phyloP scores from a whole-genome alignment of 345 rosid genomes.

The Pistacia vera region DNA sequence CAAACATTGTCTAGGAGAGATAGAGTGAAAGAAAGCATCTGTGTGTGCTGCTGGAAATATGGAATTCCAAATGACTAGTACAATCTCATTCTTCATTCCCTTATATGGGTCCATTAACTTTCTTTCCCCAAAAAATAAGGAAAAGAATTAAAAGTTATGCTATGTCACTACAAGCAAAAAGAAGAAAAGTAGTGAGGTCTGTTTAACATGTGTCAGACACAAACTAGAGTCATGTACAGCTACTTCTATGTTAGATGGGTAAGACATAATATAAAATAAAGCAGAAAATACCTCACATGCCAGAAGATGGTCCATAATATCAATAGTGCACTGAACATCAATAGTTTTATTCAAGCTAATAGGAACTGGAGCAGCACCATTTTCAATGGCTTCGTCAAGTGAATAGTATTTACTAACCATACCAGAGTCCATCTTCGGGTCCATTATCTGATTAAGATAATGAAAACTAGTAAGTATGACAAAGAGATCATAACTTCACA shows the following conservation, averaged over 20 bases:
- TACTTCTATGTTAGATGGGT: slow-evolving; percentile 1
- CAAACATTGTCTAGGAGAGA: neutral
- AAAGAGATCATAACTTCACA: slow-evolving; percentile 12
- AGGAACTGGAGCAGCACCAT: slow-evolving; percentile 86
- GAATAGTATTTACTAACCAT: slow-evolving; percentile 77
- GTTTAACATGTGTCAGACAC: neutral
- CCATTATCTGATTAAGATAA: slow-evolving; percentile 75
- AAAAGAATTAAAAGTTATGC: neutral
- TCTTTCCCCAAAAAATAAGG: neutral
- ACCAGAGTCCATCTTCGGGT: slow-evolving; percentile 99
- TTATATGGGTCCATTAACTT: neutral
- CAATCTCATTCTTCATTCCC: neutral
- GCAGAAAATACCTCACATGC: slow-evolving; percentile 77
- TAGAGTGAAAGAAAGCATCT: neutral
- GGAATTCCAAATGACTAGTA: neutral
- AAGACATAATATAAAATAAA: neutral
- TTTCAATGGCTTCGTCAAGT: slow-evolving; percentile 90
- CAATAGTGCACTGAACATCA: slow-evolving; percentile 76
- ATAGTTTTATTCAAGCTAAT: slow-evolving; percentile 61
- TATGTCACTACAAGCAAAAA: too few relatives aligned
- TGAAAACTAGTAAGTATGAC: neutral
- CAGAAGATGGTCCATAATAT: slow-evolving; percentile 93
- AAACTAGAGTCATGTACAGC: slow-evolving; percentile 1
- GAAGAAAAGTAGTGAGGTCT: neutral
- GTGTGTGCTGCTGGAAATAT: neutral